Conservation (phyloP, 192 early-diverging fungal genomes). For the Backusella luteola region DNA sequence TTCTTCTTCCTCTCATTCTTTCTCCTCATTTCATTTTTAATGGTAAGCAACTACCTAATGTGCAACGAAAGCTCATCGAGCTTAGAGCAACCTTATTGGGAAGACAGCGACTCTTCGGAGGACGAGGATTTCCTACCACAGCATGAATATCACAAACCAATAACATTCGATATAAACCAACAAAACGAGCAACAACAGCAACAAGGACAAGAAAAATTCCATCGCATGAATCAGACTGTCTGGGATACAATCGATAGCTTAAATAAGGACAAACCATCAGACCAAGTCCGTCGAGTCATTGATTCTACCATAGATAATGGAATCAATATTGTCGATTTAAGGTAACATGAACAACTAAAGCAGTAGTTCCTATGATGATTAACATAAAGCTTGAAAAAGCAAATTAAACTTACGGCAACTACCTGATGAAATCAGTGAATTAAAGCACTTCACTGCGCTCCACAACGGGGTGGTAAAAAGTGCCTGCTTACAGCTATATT, state of each 20-base stretch:
- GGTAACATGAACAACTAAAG: conserved; percentile 11
- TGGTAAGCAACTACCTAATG: neutral
- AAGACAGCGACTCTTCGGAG: conserved; percentile 26
- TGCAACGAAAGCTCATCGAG: neutral
- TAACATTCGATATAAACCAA: neutral
- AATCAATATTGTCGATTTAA: conserved; percentile 20
- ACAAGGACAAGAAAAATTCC: neutral
- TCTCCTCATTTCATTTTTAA: neutral
- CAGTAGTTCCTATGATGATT: neutral
- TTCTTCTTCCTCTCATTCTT: neutral
- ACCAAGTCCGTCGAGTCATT: conserved; percentile 23
- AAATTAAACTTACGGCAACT: conserved; percentile 26
- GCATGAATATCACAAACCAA: conserved; percentile 5
- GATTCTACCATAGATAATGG: conserved; percentile 32
- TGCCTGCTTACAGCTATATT: conserved; percentile 40
- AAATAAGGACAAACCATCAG: neutral
- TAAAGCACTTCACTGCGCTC: conserved; percentile 27
- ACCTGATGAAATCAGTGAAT: conserved; percentile 28
- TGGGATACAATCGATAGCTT: conserved; percentile 10
- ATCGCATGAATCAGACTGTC: conserved; percentile 16
- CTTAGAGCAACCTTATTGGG: conserved; percentile 11
- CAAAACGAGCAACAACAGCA: neutral
- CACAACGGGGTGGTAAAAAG: conserved; percentile 22
- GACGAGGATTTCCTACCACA: conserved; percentile 29
- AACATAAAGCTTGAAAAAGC: neutral